These are phyloP conservation scores for Solanum aculeatissimum DNA, from an alignment of 305 asterid species.

Conservation along the genomic window DNA sequence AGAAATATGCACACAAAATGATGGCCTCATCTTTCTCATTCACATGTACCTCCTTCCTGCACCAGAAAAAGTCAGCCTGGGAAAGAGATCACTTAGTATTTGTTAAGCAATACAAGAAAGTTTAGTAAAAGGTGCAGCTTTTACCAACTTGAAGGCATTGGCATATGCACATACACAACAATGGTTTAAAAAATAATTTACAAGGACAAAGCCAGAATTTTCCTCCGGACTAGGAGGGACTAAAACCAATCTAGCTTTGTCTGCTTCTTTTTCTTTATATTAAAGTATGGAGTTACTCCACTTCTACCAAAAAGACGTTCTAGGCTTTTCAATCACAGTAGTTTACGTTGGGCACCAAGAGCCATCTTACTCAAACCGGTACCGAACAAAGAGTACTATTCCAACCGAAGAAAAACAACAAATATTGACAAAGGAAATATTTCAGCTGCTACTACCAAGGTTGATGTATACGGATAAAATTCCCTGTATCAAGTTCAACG, in stretches of 20 bases:
- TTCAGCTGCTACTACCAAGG: constrained; percentile 54
- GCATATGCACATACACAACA: neutral
- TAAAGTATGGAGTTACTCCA: neutral
- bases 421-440: neutral
- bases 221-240: neutral
- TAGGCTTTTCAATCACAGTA: neutral
- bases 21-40: constrained; percentile 24
- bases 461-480: constrained; percentile 36
- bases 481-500: constrained; percentile 68
- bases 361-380: neutral
- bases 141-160: neutral
- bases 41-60: constrained; percentile 61
- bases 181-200: neutral
- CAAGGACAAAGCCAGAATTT: neutral
- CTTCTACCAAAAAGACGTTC: neutral
- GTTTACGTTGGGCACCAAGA: neutral
- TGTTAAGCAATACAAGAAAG: neutral
- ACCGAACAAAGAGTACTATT: neutral
- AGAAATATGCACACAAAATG: constrained; percentile 47
- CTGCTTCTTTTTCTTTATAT: neutral
- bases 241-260: neutral
- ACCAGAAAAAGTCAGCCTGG: neutral
- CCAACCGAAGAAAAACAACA: neutral
- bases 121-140: neutral
- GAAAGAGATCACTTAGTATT: neutral